Evolutionary conservation across 129 eudicot species (phyloP).

Genomic region (Centrapalus pauciflorus): DNA sequence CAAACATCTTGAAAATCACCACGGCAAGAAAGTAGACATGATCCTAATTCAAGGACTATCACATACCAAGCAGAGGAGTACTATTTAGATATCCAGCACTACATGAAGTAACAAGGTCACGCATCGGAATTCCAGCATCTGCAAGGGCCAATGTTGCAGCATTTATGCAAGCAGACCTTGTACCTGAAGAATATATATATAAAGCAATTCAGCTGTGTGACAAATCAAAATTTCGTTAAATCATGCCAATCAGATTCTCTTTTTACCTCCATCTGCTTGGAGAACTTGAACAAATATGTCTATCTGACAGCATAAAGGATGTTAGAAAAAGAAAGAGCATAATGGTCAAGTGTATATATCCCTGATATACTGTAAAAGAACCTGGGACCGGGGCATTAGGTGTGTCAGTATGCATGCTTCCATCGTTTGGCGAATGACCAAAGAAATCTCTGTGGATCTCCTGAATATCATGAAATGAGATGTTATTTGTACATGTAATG

Average conservation of each 20-base stretch:
- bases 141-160: slow-evolving; percentile 90
- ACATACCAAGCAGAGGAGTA: slow-evolving; percentile 79
- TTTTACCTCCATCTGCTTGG: slow-evolving; percentile 92
- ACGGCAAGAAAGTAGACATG: neutral
- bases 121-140: slow-evolving; percentile 97
- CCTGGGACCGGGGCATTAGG: slow-evolving; percentile 91
- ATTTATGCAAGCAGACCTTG: slow-evolving; percentile 93
- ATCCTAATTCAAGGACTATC: neutral
- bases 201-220: neutral
- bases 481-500: neutral
- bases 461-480: slow-evolving; percentile 36
- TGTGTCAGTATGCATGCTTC: slow-evolving; percentile 84
- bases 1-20: neutral
- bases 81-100: slow-evolving; percentile 83
- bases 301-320: slow-evolving; percentile 35
- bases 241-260: neutral
- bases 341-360: neutral
- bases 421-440: slow-evolving; percentile 97
- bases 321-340: neutral
- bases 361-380: slow-evolving; percentile 2
- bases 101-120: slow-evolving; percentile 91
- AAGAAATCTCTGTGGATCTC: slow-evolving; percentile 89
- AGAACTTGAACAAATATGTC: slow-evolving; percentile 97
- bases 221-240: neutral
- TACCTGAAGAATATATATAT: slow-evolving; percentile 39